A percentile compares a stretch with the other conserved stretches of the same genome.
phyloP scores from a whole-genome alignment of 2,329 filamentous ascomycete genomes.

The Trichoderma afroharzianum region DNA sequence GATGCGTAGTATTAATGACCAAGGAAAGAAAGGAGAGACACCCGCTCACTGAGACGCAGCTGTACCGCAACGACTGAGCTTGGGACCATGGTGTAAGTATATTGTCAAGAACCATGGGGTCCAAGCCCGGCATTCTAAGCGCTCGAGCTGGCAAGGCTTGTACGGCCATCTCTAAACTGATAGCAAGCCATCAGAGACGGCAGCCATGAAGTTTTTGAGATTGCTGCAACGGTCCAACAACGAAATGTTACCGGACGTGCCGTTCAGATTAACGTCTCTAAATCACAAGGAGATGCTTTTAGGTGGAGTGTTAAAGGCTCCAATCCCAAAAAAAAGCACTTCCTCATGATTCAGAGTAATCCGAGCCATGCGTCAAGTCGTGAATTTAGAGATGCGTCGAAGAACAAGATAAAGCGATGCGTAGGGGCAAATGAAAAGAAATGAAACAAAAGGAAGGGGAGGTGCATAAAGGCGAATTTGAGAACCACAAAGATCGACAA shows the following conservation, averaged over 20 bases:
- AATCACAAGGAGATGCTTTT: constrained; percentile 18
- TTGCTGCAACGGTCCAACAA: constrained; percentile 20
- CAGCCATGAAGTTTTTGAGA: constrained; percentile 18
- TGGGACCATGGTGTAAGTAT: neutral
- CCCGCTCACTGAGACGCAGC: constrained; percentile 30
- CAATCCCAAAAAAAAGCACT: constrained; percentile 1
- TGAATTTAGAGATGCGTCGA: constrained; percentile 36
- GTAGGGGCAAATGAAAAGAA: constrained; percentile 26
- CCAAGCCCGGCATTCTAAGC: constrained; percentile 14
- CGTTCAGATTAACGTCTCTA: constrained; percentile 33
- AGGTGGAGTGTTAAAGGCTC: neutral
- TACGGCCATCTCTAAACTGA: constrained; percentile 1
- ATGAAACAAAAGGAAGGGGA: constrained; percentile 20
- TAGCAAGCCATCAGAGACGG: neutral
- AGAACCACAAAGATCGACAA: constrained; percentile 20
- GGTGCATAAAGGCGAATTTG: constrained; percentile 24
- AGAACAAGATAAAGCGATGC: constrained; percentile 43
- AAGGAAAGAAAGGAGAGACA: constrained; percentile 31
- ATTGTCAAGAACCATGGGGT: neutral
- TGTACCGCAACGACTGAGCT: constrained; percentile 37
- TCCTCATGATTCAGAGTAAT: constrained; percentile 25
- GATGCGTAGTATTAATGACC: constrained; percentile 24
- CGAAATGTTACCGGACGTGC: constrained; percentile 37
- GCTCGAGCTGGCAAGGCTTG: constrained; percentile 15
- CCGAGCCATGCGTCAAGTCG: constrained; percentile 40